Base-by-base conservation (phyloP, 2,329 filamentous ascomycete genomes). In the Hyphodiscus sp. region DNA sequence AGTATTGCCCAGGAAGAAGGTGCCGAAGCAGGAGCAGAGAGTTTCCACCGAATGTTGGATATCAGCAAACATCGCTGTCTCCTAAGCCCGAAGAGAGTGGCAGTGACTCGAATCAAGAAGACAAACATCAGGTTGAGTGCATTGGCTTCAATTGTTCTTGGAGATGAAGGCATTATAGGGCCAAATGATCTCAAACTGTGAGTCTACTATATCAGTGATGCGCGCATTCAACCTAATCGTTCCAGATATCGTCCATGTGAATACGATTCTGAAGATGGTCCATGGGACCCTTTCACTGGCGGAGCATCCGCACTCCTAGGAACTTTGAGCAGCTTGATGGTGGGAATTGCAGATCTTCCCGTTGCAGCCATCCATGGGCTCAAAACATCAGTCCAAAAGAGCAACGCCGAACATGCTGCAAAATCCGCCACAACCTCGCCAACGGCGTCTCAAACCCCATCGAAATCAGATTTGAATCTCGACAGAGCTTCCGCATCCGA, bases 1-100 rank as follows among this genome's bases (percentile, higher is more conserved):
- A 83, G 75, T 57, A 89, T 90, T 57, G 72, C 79, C n/a, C 73
- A 79, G 54, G 86, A 90, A 58, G 68, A 71, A 9, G 85, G 85
- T 0, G 74, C 79, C 2, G 75, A 82, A 45, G 69, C 41, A 23
- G 53, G 45, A 26, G 53, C 46, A 38, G 76, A 79, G 64, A 81
- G 77, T 51, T 90, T 91, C 61, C 85, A 90, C 61, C 76, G 78
- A 16, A 82, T 86, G 52, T 71, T 94, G 1, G 73, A 85, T 45
- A 67, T 83, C 8, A 78, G 86, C 54, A 74, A 74, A 20, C 65
- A 91, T 53, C 75, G 84, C 45, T 94, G 89, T 67, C 77, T 79
- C 3, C 62, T 92, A 18, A 76, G 81, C 20, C 87, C 87, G 0
- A 78, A 77, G 47, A 76, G 82, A 20, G 76, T 79, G 1, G 89